phyloP scores from a whole-genome alignment of 768 basidiomycete genomes.

The Amanita fuliginea region DNA sequence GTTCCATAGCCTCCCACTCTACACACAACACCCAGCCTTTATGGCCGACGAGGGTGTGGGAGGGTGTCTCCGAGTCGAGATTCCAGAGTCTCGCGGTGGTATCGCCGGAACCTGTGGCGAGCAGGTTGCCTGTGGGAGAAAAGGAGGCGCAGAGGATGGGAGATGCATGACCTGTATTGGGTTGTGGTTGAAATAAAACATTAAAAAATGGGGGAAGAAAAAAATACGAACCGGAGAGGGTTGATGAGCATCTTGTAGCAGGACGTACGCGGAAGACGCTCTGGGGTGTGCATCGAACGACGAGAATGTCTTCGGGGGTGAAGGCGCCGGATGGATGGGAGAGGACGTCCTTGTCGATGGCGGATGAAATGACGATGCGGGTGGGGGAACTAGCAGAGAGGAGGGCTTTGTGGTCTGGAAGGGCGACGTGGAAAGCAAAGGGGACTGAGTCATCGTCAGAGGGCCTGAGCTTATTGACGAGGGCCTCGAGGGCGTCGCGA shows the following conservation, averaged over 20 bases:
- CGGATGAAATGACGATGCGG: conserved; percentile 74
- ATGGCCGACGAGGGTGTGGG: conserved; percentile 79
- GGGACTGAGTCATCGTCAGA: conserved; percentile 86
- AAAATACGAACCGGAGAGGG: conserved; percentile 56
- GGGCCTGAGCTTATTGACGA: conserved; percentile 81
- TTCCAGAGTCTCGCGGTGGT: conserved; percentile 92
- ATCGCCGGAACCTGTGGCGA: conserved; percentile 95
- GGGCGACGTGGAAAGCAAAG: conserved; percentile 78
- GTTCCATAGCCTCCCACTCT: conserved; percentile 93
- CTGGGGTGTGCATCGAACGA: conserved; percentile 88
- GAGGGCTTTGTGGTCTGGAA: conserved; percentile 40
- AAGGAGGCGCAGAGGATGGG: conserved; percentile 94
- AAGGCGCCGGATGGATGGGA: conserved; percentile 60
- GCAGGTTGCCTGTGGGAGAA: conserved; percentile 83
- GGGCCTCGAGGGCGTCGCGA: conserved; percentile 70
- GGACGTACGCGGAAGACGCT: conserved; percentile 91
- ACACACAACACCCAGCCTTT: conserved; percentile 95
- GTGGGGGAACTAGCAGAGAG: conserved; percentile 54
- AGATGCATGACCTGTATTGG: conserved; percentile 64
- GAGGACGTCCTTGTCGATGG: conserved; percentile 75
- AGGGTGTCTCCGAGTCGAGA: conserved; percentile 85
- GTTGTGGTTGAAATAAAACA: background rate
- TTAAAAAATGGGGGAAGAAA: background rate
- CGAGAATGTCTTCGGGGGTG: conserved; percentile 78
- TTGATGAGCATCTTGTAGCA: conserved; percentile 89